phyloP scores from a whole-genome alignment of 345 rosid species.

The Populus alba region DNA sequence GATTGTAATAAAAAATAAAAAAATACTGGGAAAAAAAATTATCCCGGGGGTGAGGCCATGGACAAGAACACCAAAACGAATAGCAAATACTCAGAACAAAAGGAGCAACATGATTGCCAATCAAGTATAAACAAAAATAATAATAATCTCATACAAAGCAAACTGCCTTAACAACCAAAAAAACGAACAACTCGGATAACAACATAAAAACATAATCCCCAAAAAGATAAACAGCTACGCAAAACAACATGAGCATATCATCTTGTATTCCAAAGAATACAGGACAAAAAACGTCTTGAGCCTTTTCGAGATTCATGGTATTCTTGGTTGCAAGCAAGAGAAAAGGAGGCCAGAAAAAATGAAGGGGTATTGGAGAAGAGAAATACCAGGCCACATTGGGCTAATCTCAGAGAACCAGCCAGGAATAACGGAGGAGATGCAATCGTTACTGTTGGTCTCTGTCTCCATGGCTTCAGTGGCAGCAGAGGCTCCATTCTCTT shows the following conservation, averaged over 20 bases:
- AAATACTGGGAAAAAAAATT: neutral
- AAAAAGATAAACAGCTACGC: neutral
- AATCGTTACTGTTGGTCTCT: conserved; percentile 28
- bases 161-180: neutral
- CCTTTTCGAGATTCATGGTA: neutral
- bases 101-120: neutral
- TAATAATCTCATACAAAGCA: neutral
- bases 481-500: conserved; percentile 38
- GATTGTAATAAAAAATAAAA: neutral
- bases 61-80: neutral
- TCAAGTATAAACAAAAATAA: neutral
- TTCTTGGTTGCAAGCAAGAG: neutral
- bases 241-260: neutral
- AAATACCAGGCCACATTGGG: conserved; percentile 88
- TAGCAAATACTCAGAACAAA: neutral
- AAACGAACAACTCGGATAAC: neutral
- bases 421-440: conserved; percentile 61
- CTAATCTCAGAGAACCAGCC: conserved; percentile 89
- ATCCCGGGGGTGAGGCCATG: neutral
- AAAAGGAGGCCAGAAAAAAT: neutral
- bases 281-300: neutral
- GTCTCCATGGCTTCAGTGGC: conserved; percentile 39
- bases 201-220: neutral
- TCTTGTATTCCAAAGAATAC: neutral
- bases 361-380: neutral